Percentiles rank a stretch among this genome's conserved stretches.
Evolutionary conservation across 257 asterid species (phyloP).

Genomic region (Penstemon eatonii): DNA sequence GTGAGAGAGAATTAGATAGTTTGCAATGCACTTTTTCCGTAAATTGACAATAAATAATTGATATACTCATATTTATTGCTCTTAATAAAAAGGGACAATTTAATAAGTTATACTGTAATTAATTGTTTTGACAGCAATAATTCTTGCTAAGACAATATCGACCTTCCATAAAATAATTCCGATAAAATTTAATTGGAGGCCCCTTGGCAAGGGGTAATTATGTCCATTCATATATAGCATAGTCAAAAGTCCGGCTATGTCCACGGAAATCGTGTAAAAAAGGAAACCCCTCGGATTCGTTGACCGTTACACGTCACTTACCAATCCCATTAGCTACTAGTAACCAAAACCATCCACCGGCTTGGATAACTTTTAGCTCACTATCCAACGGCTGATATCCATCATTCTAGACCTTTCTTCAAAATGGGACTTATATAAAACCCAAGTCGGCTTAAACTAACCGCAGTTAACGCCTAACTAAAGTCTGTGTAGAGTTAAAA

Average conservation of each 20-base stretch:
- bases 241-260: slow-evolving; percentile 12
- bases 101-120: no score
- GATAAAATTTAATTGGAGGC: no score
- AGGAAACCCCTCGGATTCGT: slow-evolving; percentile 34
- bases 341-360: slow-evolving; percentile 23
- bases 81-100: no score
- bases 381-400: slow-evolving; percentile 47
- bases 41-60: no score
- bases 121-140: no score
- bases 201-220: slow-evolving; percentile 27
- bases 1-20: no score
- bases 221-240: slow-evolving; percentile 1
- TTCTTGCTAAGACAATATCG: no score
- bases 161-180: no score
- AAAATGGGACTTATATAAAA: slow-evolving; percentile 7
- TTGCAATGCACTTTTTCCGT: no score
- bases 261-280: slow-evolving; percentile 22
- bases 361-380: slow-evolving; percentile 4
- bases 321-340: slow-evolving; percentile 58
- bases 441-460: slow-evolving; percentile 29
- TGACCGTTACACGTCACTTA: slow-evolving; percentile 44
- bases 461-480: slow-evolving; percentile 35
- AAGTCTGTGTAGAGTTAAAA: slow-evolving; percentile 24
- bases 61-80: no score
- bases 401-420: slow-evolving; percentile 54